phyloP scores from a whole-genome alignment of 2,329 filamentous ascomycete genomes.

The Pseudogymnoascus sp. region DNA sequence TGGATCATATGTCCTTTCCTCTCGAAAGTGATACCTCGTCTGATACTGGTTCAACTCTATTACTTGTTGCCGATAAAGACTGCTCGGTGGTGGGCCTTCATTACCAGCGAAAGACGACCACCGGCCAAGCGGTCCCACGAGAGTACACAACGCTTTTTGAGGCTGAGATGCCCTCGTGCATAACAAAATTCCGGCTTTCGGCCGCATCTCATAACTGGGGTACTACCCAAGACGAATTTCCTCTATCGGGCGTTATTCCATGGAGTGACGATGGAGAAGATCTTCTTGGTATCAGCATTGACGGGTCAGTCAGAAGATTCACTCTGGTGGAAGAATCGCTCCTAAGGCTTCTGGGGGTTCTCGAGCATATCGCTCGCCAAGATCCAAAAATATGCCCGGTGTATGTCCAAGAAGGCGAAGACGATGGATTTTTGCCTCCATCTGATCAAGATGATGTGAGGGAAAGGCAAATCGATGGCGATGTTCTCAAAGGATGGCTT shows the following conservation, averaged over 20 bases:
- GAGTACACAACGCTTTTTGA: conserved; percentile 36
- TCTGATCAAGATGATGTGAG: conserved; percentile 14
- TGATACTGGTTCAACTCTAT: conserved; percentile 16
- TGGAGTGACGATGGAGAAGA: conserved; percentile 28
- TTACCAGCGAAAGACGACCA: background rate
- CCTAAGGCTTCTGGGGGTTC: conserved; percentile 61
- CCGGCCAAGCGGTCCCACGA: background rate
- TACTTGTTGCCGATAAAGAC: conserved; percentile 28
- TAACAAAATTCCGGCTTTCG: conserved; percentile 46
- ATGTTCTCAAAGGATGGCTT: conserved; percentile 51
- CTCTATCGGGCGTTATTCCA: conserved; percentile 32
- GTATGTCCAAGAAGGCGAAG: background rate
- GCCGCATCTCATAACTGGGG: conserved; percentile 41
- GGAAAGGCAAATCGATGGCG: conserved; percentile 60
- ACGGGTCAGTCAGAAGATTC: conserved; percentile 65
- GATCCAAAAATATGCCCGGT: conserved; percentile 41
- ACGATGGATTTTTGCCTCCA: background rate
- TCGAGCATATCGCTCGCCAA: conserved; percentile 59
- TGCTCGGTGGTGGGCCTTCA: conserved; percentile 25
- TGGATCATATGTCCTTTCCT: conserved; percentile 21
- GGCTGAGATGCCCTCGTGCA: conserved; percentile 42
- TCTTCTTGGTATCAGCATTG: conserved; percentile 57
- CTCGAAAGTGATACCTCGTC: background rate
- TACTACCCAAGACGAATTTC: background rate
- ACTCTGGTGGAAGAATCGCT: conserved; percentile 53